These are phyloP conservation scores for Kockiozyma suomiensis DNA, from an alignment of 805 yeast genomes.

Conservation along the genomic window DNA sequence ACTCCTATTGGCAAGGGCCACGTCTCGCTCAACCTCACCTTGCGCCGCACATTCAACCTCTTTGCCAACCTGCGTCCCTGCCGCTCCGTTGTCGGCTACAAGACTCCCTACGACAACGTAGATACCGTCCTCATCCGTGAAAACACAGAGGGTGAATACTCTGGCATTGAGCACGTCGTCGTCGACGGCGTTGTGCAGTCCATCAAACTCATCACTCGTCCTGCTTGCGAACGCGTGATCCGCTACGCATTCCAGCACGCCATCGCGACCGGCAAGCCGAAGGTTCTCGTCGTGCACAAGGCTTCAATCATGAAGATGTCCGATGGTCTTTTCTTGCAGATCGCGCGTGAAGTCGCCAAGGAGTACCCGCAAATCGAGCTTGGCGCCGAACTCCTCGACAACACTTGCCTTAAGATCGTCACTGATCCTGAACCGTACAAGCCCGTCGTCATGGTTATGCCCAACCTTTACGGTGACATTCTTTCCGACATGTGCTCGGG, in stretches of 20 bases:
- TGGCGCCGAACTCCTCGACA: slow-evolving; percentile 87
- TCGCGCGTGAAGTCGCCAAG: slow-evolving; percentile 85
- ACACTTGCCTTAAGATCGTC: slow-evolving; percentile 89
- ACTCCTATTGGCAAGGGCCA: slow-evolving; percentile 98
- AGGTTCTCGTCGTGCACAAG: slow-evolving; percentile 94
- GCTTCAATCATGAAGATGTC: slow-evolving; percentile 98
- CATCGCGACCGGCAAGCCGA: slow-evolving; percentile 79
- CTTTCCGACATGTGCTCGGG: slow-evolving; percentile 98
- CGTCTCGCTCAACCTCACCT: slow-evolving; percentile 93
- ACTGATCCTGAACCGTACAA: slow-evolving; percentile 82
- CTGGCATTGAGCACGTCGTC: slow-evolving; percentile 97
- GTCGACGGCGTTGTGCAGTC: slow-evolving; percentile 99
- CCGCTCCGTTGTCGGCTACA: slow-evolving; percentile 87
- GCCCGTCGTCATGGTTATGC: slow-evolving; percentile 95
- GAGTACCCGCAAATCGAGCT: slow-evolving; percentile 90
- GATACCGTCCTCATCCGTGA: slow-evolving; percentile 97
- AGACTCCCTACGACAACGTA: slow-evolving; percentile 86
- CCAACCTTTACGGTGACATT: slow-evolving; percentile 98
- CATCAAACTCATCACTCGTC: slow-evolving; percentile 93
- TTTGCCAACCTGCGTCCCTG: slow-evolving; percentile 98
- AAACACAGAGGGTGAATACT: slow-evolving; percentile 98
- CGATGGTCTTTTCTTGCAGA: slow-evolving; percentile 92
- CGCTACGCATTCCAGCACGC: slow-evolving; percentile 98
- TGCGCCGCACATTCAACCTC: slow-evolving; percentile 93
- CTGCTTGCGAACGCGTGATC: slow-evolving; percentile 94